Evolutionary conservation across 2,329 filamentous ascomycete species (phyloP).

Genomic region (Colletotrichum truncatum): DNA sequence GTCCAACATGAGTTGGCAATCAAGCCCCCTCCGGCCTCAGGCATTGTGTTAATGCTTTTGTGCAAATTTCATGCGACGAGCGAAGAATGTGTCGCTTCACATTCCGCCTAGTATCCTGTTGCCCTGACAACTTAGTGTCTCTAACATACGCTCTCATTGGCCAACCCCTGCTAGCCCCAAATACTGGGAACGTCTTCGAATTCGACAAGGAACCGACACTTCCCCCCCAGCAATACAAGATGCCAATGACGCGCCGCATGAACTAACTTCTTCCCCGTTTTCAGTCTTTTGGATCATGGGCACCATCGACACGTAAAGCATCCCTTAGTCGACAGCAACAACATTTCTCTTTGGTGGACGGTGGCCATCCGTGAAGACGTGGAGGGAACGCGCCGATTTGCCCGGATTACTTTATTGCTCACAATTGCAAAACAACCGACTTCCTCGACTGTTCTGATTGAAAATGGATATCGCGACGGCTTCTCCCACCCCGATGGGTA

Average conservation of each 20-base stretch:
- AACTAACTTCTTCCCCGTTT: slow-evolving; percentile 44
- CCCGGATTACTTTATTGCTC: neutral
- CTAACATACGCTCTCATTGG: slow-evolving; percentile 22
- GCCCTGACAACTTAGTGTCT: slow-evolving; percentile 35
- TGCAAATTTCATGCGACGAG: slow-evolving; percentile 11
- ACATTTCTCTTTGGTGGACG: slow-evolving; percentile 24
- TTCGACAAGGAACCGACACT: slow-evolving; percentile 31
- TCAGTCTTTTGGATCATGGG: slow-evolving; percentile 46
- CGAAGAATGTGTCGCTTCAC: slow-evolving; percentile 15
- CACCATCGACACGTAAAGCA: slow-evolving; percentile 50
- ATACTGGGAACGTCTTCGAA: slow-evolving; percentile 28
- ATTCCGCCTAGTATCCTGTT: slow-evolving; percentile 23
- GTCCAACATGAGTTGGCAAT: neutral
- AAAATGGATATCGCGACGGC: slow-evolving; percentile 56
- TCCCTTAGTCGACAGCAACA: slow-evolving; percentile 38
- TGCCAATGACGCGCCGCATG: slow-evolving; percentile 44
- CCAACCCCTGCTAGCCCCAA: slow-evolving; percentile 28
- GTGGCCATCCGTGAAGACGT: slow-evolving; percentile 15
- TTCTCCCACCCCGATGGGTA: slow-evolving; percentile 65
- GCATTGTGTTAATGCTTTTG: neutral
- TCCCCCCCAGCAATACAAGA: slow-evolving; percentile 27
- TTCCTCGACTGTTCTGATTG: neutral
- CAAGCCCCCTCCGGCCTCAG: neutral
- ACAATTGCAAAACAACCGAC: slow-evolving; percentile 20
- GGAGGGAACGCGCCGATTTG: slow-evolving; percentile 18